Base-by-base conservation (phyloP, 2,329 filamentous ascomycete genomes). In the Lachnellula suecica region DNA sequence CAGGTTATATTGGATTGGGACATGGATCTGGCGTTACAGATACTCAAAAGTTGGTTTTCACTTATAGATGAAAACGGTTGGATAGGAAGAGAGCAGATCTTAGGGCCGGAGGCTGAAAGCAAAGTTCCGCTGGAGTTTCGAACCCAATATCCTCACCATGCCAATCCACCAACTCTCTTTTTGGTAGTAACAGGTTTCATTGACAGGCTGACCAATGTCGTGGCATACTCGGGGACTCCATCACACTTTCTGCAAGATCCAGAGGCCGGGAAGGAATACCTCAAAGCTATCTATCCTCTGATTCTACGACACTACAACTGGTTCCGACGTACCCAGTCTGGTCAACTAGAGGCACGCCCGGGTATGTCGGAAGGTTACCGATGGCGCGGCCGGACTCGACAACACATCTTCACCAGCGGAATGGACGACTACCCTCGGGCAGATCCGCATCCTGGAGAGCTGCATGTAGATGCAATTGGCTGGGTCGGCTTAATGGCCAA, bases 401-500 rank as follows among this genome's bases (percentile, higher is more conserved):
- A 84, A 44, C 94, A 97, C 69, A 88, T 96, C 56, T 79, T 99
- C 44, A 96, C 94, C 4, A 96, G 91, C 47, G 94, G 94, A 2
- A 82, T 99, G 2, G 94, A 99, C 65, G 94, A 99, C 73, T 99
- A 97, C 68, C 94, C 94, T 45, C 89, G 94, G 44, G 81, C 94
- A 8, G 90, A 96, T 13, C 94, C 94, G 23, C 92, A 97, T 69
- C 93, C 94, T 0, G 93, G 91, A 64, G 94, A 99, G 81, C 81
- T 99, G 45, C 93, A 99, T 69, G 86, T 95, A 25, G 94, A 99
- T 71, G 79, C 97, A 49, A 88, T 99, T 70, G 89, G 89, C 47
- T 99, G 94, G 94, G 88, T 99, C 73, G 94, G 93, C n/a, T 83
- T 97, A 75, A 96, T 97, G 90, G 87, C 89, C 37, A 85, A 87